These are phyloP conservation scores for Wickerhamomyces rabaulensis DNA, from an alignment of 805 yeast genomes.

Conservation along the genomic window DNA sequence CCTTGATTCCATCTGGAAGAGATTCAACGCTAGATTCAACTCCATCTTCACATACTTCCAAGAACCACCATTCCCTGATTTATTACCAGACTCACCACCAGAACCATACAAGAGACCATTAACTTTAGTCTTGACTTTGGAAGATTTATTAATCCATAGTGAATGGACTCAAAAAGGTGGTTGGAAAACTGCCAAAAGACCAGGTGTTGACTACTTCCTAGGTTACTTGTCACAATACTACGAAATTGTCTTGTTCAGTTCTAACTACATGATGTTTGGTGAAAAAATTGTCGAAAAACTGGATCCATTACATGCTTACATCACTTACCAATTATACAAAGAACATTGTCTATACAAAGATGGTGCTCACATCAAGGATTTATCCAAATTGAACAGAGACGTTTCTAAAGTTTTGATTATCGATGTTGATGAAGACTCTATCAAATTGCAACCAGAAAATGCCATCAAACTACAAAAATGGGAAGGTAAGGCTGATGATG, in stretches of 20 bases:
- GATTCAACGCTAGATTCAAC: constrained; percentile 67
- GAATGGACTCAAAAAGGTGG: constrained; percentile 90
- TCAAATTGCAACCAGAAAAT: constrained; percentile 86
- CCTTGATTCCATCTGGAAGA: constrained; percentile 56
- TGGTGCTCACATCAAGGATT: constrained; percentile 85
- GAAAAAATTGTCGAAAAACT: constrained; percentile 81
- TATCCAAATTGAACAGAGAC: constrained; percentile 87
- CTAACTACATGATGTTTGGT: constrained; percentile 79
- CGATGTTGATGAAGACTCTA: constrained; percentile 71
- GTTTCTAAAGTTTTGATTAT: constrained; percentile 71
- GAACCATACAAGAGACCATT: constrained; percentile 89
- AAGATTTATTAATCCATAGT: constrained; percentile 85
- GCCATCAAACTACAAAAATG: constrained; percentile 83
- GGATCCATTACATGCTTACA: constrained; percentile 88
- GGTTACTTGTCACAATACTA: constrained; percentile 93
- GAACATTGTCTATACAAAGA: constrained; percentile 86
- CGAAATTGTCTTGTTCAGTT: constrained; percentile 88
- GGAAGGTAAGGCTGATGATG: constrained; percentile 83
- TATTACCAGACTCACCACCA: constrained; percentile 87
- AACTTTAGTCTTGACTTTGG: constrained; percentile 84
- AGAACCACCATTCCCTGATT: constrained; percentile 90
- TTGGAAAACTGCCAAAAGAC: constrained; percentile 98
- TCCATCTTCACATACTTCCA: constrained; percentile 78
- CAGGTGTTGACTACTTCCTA: constrained; percentile 94
- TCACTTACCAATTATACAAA: constrained; percentile 80